Conservation (phyloP, 208 protist genomes). For the Acanthamoeba divionensis region DNA sequence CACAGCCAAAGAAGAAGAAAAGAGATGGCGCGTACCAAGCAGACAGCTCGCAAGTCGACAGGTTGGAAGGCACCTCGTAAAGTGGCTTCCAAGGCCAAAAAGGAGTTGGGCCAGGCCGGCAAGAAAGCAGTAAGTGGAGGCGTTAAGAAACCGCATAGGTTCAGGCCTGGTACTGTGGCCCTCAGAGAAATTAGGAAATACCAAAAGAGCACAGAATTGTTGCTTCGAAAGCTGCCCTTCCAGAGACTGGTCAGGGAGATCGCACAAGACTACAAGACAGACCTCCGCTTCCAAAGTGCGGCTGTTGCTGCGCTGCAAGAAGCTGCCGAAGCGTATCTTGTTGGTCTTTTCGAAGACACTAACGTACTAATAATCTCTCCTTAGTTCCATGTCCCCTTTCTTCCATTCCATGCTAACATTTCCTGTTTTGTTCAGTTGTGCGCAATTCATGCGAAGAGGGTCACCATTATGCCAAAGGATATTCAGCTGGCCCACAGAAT, state of each 20-base stretch:
- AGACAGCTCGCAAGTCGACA: constrained; percentile 77
- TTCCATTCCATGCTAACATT: no score
- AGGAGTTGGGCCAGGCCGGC: no score
- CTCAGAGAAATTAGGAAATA: constrained; percentile 98
- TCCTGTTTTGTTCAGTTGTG: no score
- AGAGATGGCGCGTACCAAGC: constrained; percentile 46
- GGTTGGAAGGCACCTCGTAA: constrained; percentile 94
- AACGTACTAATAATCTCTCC: no score
- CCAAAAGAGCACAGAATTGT: constrained; percentile 96
- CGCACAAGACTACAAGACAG: constrained; percentile 90
- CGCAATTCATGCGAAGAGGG: constrained; percentile 80
- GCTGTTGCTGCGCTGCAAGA: constrained; percentile 95
- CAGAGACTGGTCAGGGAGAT: constrained; percentile 98
- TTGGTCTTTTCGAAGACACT: constrained; percentile 85
- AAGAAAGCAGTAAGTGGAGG: constrained; percentile 86
- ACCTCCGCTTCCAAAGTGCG: constrained; percentile 90
- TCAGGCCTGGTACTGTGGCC: constrained; percentile 97
- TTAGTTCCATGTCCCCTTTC: no score
- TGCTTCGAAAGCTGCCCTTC: constrained; percentile 98
- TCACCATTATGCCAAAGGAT: constrained; percentile 98
- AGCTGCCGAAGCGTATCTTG: constrained; percentile 86
- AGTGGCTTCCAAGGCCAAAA: constrained; percentile 93
- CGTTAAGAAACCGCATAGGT: constrained; percentile 95
- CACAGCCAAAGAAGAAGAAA: no score
- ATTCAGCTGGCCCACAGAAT: constrained; percentile 97